Evolutionary conservation across 495 filamentous ascomycete genomes (phyloP), one percentile per base, ranked within the genome.

Genomic region (Durotheca rogersii): DNA sequence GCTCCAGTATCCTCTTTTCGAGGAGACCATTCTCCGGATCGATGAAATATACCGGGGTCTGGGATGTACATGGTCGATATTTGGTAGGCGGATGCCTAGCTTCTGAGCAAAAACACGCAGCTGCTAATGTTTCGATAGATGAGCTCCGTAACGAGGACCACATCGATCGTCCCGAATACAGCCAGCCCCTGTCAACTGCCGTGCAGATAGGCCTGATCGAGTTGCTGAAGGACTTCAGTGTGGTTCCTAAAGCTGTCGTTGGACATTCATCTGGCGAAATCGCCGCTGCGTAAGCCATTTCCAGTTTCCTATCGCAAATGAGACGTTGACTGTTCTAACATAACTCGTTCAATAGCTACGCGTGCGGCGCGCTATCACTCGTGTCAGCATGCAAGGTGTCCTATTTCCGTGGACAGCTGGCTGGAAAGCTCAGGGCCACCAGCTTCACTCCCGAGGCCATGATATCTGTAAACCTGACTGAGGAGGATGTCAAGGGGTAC

Each of bases 181-280:
- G 68, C 10, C 75, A 78, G 50, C 58, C 74, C 4, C 41, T 74
- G 25, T 80, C 64, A 27, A 76, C 72, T 2, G 70, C 65, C 21
- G 14, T 80, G 4, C 76, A 80, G 48, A 44, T 80, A 19, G 72
- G 68, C 0, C 44, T 86, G 12, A 72, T 82, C 1, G 70, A 79
- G 6, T 51, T 86, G 2, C 54, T 85, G 2, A 42, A 48, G 7
- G 66, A 57, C 15, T 82, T 76, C 67, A 67, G 66, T 16, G 62
- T 85, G 10, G 30, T 44, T 2, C 75, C 79, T 0, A 44, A 49
- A 11, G 69, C 69, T 17, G 77, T 81, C 0, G 67, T 81, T 0
- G 81, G 82, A 3, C 81, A 85, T 52, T 85, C 81, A 1, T 79
- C 73, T 47, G 82, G 82, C 1, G 82, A 85, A 51, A 84, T 84